Evolutionary conservation across 176 grass and related monocot species (phyloP).

Genomic region (Saccharum spontaneum): DNA sequence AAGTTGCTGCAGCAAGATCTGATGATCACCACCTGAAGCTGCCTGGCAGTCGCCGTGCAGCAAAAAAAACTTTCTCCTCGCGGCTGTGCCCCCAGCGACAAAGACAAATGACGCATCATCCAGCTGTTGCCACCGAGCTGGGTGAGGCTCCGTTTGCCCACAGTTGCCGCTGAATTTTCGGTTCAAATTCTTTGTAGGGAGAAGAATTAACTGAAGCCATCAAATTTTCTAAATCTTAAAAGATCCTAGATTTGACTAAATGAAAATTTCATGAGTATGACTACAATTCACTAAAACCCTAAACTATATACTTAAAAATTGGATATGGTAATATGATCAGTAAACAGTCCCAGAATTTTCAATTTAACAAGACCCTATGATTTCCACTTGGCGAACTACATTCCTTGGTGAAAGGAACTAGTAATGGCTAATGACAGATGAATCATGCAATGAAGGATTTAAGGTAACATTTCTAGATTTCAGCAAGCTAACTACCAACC

Average conservation of each 20-base stretch:
- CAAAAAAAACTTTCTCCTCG: too few relatives aligned
- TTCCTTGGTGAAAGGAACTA: not conserved
- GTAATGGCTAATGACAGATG: too few relatives aligned
- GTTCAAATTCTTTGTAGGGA: too few relatives aligned
- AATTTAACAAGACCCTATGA: not conserved
- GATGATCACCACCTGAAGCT: too few relatives aligned
- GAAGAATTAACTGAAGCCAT: too few relatives aligned
- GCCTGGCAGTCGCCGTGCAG: too few relatives aligned
- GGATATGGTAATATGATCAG: not conserved
- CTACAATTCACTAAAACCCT: not conserved
- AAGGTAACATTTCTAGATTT: not conserved
- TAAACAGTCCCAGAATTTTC: not conserved
- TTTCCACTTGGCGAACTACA: not conserved
- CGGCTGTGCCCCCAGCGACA: too few relatives aligned
- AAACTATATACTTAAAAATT: not conserved
- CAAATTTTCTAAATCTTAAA: not conserved
- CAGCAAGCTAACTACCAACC: not conserved
- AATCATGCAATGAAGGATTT: not conserved
- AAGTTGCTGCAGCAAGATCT: too few relatives aligned
- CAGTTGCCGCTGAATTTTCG: too few relatives aligned
- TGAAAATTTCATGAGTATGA: not conserved
- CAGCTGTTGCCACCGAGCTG: too few relatives aligned
- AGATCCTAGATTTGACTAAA: not conserved
- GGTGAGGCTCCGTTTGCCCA: too few relatives aligned
- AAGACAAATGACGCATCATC: too few relatives aligned